Evolutionary conservation across 2,329 filamentous ascomycete genomes (phyloP), one percentile per base, ranked within the genome.

Genomic region (Hypoxylon sp.): DNA sequence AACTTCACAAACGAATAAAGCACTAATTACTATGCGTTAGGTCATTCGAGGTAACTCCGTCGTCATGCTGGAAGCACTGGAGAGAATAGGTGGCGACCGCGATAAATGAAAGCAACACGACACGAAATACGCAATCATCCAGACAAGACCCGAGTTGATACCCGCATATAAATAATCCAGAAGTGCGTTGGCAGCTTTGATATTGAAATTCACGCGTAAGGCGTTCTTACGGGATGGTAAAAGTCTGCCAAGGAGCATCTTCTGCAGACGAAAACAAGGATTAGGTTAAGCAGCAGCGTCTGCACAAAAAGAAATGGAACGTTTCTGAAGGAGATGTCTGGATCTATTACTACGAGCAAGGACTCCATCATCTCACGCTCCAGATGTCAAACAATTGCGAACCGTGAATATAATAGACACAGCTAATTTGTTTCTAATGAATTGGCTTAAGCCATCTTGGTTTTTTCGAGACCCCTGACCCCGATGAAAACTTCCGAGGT

Each of bases 21-120:
- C 3, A 32, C 77, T 81, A 60, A 79, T 43, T 1, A n/a, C 7
- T 2, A 2, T 17, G 24, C 5, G 49, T 44, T 63, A 93, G 91
- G 91, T 97, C 69, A 97, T 99, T 74, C 92, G 96, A 72, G 95
- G 95, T 68, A 99, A 99, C 81, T 97, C 94, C 1, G 94, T 99
- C 24, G 94, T 99, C 58, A 97, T 99, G 94, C 87, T 99, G 58
- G 96, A 99, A 81, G 92, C 89, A 8, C 79, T 92, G 60, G 87
- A 89, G 76, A 83, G 89, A 73, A 90, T 91, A 70, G 87, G 86
- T 66, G 86, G 87, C 73, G 85, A 89, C 68, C 79, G 80, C 64
- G 73, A 74, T 44, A 75, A 75, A 71, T 74, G 62, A 74, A 48
- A 52, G 11, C 28, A 53, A 22, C 20, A 19, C 34, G 20, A 47